Percentiles rank a stretch among this genome's conserved stretches.
These are phyloP conservation scores for Chlorella sp. DNA, from an alignment of 139 green algal species.

Conservation along the genomic window DNA sequence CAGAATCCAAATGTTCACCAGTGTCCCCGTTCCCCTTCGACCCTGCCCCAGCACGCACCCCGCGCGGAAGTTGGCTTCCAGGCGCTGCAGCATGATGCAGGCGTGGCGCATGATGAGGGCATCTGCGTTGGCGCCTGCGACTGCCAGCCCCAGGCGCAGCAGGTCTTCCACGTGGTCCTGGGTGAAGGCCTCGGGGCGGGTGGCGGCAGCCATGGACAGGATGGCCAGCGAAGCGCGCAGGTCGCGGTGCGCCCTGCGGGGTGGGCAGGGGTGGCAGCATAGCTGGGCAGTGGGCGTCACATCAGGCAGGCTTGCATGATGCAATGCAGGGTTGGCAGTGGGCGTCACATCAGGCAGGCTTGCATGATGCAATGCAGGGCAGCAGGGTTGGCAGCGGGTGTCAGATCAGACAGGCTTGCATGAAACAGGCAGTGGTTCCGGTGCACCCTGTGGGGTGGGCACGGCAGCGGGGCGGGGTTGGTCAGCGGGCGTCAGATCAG, in stretches of 20 bases:
- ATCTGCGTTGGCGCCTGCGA: constrained; percentile 38
- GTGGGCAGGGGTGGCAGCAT: not conserved
- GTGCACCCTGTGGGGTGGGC: no score
- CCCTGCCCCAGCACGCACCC: constrained; percentile 26
- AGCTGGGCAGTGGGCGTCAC: no score
- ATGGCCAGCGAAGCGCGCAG: constrained; percentile 65
- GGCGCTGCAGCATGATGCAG: constrained; percentile 52
- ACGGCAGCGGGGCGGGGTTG: no score
- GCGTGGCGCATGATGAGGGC: constrained; percentile 69
- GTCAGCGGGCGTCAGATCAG: no score
- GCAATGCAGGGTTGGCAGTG: no score
- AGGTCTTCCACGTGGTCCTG: constrained; percentile 52
- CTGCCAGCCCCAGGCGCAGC: constrained; percentile 51
- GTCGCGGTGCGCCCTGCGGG: constrained; percentile 31
- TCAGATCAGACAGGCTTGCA: no score
- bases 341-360: no score
- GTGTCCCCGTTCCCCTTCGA: not conserved
- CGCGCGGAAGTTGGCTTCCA: constrained; percentile 34
- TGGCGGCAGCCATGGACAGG: constrained; percentile 67
- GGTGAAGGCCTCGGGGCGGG: constrained; percentile 56
- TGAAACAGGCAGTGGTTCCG: no score
- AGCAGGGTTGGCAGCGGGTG: no score
- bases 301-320: no score
- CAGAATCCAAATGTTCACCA: no score
- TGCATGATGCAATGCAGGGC: no score